phyloP scores from a whole-genome alignment of 1,284 basidiomycete species.

The Agaricales sp. region DNA sequence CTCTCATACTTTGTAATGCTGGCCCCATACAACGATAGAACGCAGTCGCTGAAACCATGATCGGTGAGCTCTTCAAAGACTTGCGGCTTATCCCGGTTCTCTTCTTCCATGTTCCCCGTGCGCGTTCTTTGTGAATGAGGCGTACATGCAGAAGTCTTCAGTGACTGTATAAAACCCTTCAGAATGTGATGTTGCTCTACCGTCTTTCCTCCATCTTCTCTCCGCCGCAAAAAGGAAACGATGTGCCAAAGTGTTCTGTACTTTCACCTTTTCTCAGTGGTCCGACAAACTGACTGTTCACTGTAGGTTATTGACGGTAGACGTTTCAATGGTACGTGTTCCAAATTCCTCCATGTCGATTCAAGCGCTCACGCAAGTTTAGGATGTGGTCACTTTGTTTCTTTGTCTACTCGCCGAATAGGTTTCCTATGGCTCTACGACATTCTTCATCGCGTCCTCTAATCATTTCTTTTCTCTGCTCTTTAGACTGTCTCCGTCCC shows the following conservation, averaged over 20 bases:
- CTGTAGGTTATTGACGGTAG: background rate
- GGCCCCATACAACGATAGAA: background rate
- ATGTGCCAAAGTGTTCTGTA: conserved; percentile 80
- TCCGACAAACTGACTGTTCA: background rate
- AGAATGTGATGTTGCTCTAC: background rate
- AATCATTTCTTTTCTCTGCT: background rate
- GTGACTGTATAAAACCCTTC: background rate
- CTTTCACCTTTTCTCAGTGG: too few species aligned
- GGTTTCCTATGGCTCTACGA: background rate
- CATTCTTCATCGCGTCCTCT: background rate
- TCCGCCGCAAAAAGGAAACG: background rate
- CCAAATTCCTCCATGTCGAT: background rate
- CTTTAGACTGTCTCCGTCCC: conserved; percentile 49
- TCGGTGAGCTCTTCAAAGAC: background rate
- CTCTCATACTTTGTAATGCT: background rate
- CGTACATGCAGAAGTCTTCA: conserved; percentile 2
- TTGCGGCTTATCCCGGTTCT: background rate
- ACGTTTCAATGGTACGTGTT: background rate
- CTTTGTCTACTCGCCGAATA: conserved; percentile 58
- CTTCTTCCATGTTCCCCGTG: background rate
- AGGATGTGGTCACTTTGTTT: conserved; percentile 72
- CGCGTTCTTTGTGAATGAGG: background rate
- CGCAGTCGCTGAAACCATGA: background rate
- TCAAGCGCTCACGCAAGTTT: conserved; percentile 8
- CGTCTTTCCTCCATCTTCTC: background rate